Base-by-base conservation (phyloP, 2,329 filamentous ascomycete species). In the Daldinia sp. region DNA sequence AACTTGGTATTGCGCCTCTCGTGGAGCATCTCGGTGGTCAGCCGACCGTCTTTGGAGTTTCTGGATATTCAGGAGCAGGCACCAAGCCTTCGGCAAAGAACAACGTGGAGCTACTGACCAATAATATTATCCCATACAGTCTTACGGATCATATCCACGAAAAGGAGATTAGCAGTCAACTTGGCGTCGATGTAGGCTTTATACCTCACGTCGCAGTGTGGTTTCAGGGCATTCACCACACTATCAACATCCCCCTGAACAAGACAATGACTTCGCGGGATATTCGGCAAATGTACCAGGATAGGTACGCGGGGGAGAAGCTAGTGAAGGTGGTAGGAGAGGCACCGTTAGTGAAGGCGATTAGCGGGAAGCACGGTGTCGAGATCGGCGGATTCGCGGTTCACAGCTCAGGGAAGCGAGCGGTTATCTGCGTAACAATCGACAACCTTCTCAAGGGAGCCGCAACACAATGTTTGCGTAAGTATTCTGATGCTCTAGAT, bases 341-440 rank as follows among this genome's bases (percentile, higher is more conserved):
- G 80, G 88, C 92, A 0, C 96, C 95, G 2, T 83, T 90, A 10
- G 95, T 98, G 63, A 97, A 94, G 83, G 85, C 89, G 74, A 98
- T 98, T 75, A 88, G 88, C 74, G 89, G 92, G 71, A 93, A 91
- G 83, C 95, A 98, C 79, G 92, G 93, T 23, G 91, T 97, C 3
- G 94, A 98, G 83, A 94, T 99, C 80, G 96, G 96, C 67, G 94
- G 93, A 0, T 98, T 98, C 76, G 94, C 93, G n/a, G 93, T 98
- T 42, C 92, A 98, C 82, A 93, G 88, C 74, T 90, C 88, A 23
- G 95, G 95, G 65, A 96, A 94, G 87, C 88, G 96, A 58, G 94
- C 97, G 0, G 95, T 98, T n/a, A 88, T 98, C 70, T 97, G 94
- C 78, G 93, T 92, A 18, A 97, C 93, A 2, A 97, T 98, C 76